Evolutionary conservation across 495 filamentous ascomycete genomes (phyloP), one percentile per base, ranked within the genome.

Genomic region (Podospora appendiculata): DNA sequence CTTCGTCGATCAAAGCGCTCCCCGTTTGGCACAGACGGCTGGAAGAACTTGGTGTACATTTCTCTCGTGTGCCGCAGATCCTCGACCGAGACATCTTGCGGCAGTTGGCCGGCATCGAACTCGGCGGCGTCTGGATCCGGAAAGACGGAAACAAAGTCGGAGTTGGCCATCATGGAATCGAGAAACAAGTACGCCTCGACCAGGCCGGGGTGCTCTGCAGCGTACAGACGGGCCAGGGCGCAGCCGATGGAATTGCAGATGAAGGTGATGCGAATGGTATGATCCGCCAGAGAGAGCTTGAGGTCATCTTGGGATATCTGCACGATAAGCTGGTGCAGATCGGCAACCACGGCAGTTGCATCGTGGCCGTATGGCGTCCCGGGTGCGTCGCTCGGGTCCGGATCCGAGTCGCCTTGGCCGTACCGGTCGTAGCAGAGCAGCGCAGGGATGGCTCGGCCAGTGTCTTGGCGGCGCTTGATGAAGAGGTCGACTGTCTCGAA

Each of bases 381-480:
- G 8, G 61, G 63, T 7, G 59, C 56, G 48, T 84, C 79, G 6
- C 63, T 43, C 0, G 83, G 82, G 59, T 86, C 81, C 3, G 64
- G 69, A 47, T 76, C 73, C 2, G 79, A 80, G 45, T 72, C 58
- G 5, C 81, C 82, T 60, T 86, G 81, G 32, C 83, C 81, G 57
- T 73, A 84, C 39, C 83, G 80, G 65, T 87, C 83, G 57, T 85
- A 86, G 43, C 73, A 73, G 4, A 87, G 72, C 32, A 84, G 68
- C 4, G 60, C 45, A 4, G 64, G 59, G 8, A 73, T 61, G 8
- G 80, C 77, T 17, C 59, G 62, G 8, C 54, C 48, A 13, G 56
- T 35, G 8, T 44, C 25, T 6, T 41, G 52, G 34, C 60, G 58
- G 16, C 65, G 48, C 41, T 55, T 49, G 48, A 74, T 58, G 12